A percentile compares a stretch with the other conserved stretches of the same genome.
These are phyloP conservation scores for Arthrinium phaeospermum DNA, from an alignment of 2,329 filamentous ascomycete species.

Conservation along the genomic window DNA sequence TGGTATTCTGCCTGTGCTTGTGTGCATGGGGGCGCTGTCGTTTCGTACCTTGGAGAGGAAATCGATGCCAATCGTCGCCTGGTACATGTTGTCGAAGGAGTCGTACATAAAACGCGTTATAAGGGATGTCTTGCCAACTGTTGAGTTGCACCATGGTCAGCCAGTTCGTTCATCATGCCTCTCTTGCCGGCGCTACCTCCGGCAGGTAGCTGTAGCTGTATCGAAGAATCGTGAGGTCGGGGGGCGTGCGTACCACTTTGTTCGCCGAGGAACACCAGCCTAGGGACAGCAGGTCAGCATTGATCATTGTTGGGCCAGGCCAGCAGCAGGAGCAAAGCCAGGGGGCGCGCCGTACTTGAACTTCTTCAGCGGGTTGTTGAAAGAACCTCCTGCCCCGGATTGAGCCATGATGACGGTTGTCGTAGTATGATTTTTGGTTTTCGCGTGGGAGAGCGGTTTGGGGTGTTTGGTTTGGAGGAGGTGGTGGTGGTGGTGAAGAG, in stretches of 20 bases:
- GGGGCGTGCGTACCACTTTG: conserved; percentile 80
- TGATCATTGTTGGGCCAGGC: background rate
- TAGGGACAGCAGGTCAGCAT: conserved; percentile 42
- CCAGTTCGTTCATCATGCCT: background rate
- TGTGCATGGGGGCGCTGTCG: conserved; percentile 12
- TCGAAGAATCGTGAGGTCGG: background rate
- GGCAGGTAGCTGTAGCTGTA: background rate
- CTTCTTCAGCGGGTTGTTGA: conserved; percentile 99
- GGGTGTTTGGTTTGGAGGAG: background rate
- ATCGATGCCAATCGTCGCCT: conserved; percentile 98
- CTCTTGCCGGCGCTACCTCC: background rate
- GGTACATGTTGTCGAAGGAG: conserved; percentile 99
- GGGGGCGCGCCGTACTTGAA: conserved; percentile 77
- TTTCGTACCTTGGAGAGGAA: conserved; percentile 89
- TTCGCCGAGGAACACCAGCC: conserved; percentile 96
- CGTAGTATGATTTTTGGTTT: conserved; percentile 13
- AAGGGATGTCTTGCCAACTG: conserved; percentile 97
- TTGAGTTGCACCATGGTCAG: conserved; percentile 23
- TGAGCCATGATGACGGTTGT: conserved; percentile 73
- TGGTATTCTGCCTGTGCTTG: background rate
- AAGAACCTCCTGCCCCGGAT: conserved; percentile 74
- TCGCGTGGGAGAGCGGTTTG: conserved; percentile 10
- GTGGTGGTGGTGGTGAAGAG: background rate
- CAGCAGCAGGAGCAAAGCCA: conserved; percentile 3
- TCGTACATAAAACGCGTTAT: conserved; percentile 99